Evolutionary conservation across 768 basidiomycete species (phyloP).

Genomic region (Phaffia tasmanica): DNA sequence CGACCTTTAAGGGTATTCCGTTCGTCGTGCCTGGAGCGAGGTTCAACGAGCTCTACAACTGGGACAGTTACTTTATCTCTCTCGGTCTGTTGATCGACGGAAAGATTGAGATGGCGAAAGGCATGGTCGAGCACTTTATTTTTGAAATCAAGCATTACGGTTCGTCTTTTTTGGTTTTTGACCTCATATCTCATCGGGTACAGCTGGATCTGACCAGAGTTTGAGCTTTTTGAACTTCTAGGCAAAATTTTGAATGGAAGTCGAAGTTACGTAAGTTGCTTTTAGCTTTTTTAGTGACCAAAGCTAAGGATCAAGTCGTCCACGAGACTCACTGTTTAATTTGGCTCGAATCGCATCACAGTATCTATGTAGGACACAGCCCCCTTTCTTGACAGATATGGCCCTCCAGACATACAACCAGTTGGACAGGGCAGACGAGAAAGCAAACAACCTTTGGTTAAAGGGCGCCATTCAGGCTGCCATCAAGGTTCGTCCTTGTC

Average conservation of each 20-base stretch:
- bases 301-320: not conserved
- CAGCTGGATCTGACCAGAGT: not conserved
- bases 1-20: constrained; percentile 73
- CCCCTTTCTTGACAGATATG: constrained; percentile 98
- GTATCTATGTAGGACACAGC: constrained; percentile 92
- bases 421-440: constrained; percentile 70
- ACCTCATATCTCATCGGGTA: not conserved
- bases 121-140: constrained; percentile 97
- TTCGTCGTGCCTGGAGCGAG: constrained; percentile 81
- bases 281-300: not conserved
- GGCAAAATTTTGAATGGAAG: constrained; percentile 75
- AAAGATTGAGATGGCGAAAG: constrained; percentile 84
- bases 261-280: constrained; percentile 51
- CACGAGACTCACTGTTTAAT: not conserved
- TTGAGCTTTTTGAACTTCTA: constrained; percentile 6
- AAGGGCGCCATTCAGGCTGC: constrained; percentile 93
- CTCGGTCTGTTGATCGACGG: constrained; percentile 92
- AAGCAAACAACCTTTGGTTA: constrained; percentile 76
- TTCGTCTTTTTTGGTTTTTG: constrained; percentile 11
- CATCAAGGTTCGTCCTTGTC: constrained; percentile 49
- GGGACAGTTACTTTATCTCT: constrained; percentile 65
- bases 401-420: constrained; percentile 96
- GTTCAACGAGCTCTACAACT: constrained; percentile 39
- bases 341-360: constrained; percentile 38
- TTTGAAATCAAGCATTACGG: constrained; percentile 94